Base-by-base conservation (phyloP, 2,329 filamentous ascomycete species). In the Colletotrichum sp. region DNA sequence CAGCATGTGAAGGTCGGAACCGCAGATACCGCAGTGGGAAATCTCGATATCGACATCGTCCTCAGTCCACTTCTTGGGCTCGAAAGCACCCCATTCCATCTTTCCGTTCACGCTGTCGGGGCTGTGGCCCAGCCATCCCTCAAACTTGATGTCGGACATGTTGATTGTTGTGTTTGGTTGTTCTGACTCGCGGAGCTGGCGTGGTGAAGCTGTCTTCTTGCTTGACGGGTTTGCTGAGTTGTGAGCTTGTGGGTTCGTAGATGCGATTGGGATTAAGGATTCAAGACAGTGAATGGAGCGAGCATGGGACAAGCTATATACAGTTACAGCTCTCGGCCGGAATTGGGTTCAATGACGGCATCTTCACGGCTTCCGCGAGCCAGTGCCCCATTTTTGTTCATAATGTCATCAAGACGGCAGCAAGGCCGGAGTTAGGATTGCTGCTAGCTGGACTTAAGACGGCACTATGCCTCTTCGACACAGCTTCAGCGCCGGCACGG, bases 61-160 rank as follows among this genome's bases (percentile, higher is more conserved):
- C 81, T 94, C 92, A 60, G 92, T 89, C 89, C 91, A 94, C n/a
- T 85, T 83, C 86, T 94, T 94, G 49, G 92, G 92, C 82, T 92
- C 87, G 71, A 89, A 93, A 72, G 89, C 84, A 55, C 84, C 85
- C 89, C 89, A 91, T 36, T 85, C 81, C 89, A 91, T 90, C 69
- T 90, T 89, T 69, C 89, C 89, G 7, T 90, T 81, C 76, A 81
- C 84, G 24, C 87, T 81, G 3, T 84, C 83, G 15, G 84, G 78
- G 72, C 83, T 82, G 67, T 85, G 81, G 79, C 88, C 88, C n/a
- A 90, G 78, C 89, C 89, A 90, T 57, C 89, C 89, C 79, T 90
- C 82, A 78, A 90, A 90, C 81, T 87, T 88, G 81, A 87, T 85
- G 74, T 86, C 83, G 6, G 81, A 74, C 78, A 85, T 82, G 55